Conservation (phyloP, 129 eudicot genomes). For the Artemisia annua region DNA sequence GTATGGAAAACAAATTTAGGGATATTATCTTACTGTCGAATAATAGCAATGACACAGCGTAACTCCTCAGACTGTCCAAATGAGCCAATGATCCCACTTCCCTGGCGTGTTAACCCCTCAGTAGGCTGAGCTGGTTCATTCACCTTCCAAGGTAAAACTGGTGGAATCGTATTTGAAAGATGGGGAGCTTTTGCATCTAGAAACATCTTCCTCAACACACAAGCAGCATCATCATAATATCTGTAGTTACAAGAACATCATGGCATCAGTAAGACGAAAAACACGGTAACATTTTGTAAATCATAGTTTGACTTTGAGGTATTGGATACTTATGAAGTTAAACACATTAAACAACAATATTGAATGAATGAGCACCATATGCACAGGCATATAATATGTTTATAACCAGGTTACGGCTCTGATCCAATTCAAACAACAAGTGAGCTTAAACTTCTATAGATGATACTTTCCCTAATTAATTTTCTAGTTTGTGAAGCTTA, state of each 20-base stretch:
- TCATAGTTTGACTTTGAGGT: neutral
- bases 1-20: conserved; percentile 16
- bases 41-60: conserved; percentile 88
- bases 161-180: conserved; percentile 93
- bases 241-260: conserved; percentile 37
- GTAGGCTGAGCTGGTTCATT: conserved; percentile 74
- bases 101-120: conserved; percentile 96
- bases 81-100: conserved; percentile 94
- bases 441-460: no score
- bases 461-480: no score
- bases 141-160: conserved; percentile 85
- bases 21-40: conserved; percentile 81
- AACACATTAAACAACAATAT: neutral
- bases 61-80: conserved; percentile 99
- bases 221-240: conserved; percentile 98
- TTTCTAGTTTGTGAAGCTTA: no score
- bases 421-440: no score
- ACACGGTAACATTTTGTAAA: conserved; percentile 1
- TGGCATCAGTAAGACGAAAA: conserved; percentile 8
- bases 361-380: neutral
- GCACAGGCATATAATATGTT: no score
- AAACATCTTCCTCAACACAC: conserved; percentile 94
- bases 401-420: no score
- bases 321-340: neutral
- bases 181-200: conserved; percentile 99